Evolutionary conservation across 1,284 basidiomycete genomes (phyloP), one percentile per base, ranked within the genome.

Genomic region (Pyrrhoderma lamaoense): DNA sequence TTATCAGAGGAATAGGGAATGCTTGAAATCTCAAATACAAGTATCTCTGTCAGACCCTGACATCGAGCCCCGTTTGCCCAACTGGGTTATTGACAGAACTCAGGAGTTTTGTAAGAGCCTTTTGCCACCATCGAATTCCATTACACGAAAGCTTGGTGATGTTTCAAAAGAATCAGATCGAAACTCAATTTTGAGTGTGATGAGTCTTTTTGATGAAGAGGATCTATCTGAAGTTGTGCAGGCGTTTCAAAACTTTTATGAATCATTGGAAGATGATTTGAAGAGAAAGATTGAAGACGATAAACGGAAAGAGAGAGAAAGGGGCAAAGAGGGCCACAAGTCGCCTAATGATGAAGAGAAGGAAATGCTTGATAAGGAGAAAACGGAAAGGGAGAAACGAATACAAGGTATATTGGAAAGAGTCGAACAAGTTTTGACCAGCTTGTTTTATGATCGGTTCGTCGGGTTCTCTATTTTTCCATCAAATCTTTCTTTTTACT

Each of bases 191-290:
- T n/a, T 39, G 25, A 42, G 42, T 31, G 27, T 31, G 27, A 31
- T 31, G 27, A 31, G 27, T 11, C 27, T 31, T 31, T 18, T 14
- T n/a, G n/a, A 16, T 16, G 38, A 40, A 40, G 38, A 40, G 21
- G 21, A 40, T 18, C 38, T 14, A 22, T 16, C 38, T n/a, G 77
- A 78, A 43, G 60, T 78, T 9, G 68, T 81, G 0, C 73, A 77
- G 52, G 71, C 70, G 51, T 71, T 93, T 46, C 91, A 93, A 63
- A 77, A 79, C 37, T 89, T 94, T 58, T 87, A 88, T 64, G 68
- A 70, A n/a, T 67, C 69, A 2, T 64, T 86, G 3, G 79, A 81
- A 52, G 73, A 75, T 25, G 78, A 79, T 48, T 58, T 84, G 8
- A 61, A 71, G 38, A 31, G 27, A 5, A 31, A 31, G 11, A 31